Conservation (phyloP, 2,329 filamentous ascomycete genomes). For the Sarocladium oryzae region DNA sequence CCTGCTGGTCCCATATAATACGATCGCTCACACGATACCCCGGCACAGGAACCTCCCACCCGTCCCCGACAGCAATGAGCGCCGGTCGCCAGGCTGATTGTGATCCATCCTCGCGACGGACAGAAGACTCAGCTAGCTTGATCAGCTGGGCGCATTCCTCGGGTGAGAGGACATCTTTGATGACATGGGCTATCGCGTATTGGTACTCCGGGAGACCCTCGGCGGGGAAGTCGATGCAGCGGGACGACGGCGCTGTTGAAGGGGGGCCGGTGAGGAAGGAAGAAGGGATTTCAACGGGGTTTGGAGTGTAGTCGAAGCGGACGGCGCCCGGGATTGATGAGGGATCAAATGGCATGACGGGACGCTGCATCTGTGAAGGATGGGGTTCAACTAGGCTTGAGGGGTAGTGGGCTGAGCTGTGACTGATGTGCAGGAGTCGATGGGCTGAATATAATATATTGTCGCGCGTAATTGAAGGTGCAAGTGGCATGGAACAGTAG, state of each 20-base stretch:
- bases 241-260: slow-evolving; percentile 31
- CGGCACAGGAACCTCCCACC: slow-evolving; percentile 46
- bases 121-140: slow-evolving; percentile 44
- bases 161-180: slow-evolving; percentile 50
- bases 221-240: slow-evolving; percentile 44
- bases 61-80: slow-evolving; percentile 59
- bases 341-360: too few relatives aligned
- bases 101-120: slow-evolving; percentile 18
- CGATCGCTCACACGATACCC: slow-evolving; percentile 65
- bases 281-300: slow-evolving; percentile 29
- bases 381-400: too few relatives aligned
- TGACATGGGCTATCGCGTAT: slow-evolving; percentile 46
- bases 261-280: slow-evolving; percentile 38
- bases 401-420: too few relatives aligned
- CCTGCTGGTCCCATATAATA: slow-evolving; percentile 65
- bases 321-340: not conserved
- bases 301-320: slow-evolving; percentile 21
- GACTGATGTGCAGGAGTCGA: too few relatives aligned
- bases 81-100: slow-evolving; percentile 55
- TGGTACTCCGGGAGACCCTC: slow-evolving; percentile 45
- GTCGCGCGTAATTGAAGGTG: too few relatives aligned
- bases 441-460: too few relatives aligned
- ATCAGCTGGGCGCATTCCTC: slow-evolving; percentile 55
- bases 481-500: too few relatives aligned
- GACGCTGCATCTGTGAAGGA: too few relatives aligned